Evolutionary conservation across 306 rosid species (phyloP).

Genomic region (Cucurbita ficifolia): DNA sequence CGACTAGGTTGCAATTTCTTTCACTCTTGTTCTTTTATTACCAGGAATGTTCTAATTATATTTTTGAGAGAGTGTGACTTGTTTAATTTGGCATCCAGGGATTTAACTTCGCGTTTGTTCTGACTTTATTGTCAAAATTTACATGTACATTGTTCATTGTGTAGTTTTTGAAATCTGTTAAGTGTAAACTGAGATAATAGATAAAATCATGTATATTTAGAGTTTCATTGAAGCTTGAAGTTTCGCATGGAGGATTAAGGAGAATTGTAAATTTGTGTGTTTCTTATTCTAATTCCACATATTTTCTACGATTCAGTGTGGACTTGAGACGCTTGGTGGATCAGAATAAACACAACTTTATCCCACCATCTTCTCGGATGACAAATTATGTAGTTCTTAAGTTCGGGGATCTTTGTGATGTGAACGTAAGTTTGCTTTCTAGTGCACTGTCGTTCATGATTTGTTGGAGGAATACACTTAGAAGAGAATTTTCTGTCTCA

Average conservation of each 20-base stretch:
- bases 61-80: not conserved
- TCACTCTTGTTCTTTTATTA: not conserved
- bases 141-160: not conserved
- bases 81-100: not conserved
- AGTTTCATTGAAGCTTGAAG: not conserved
- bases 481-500: slow-evolving; percentile 24
- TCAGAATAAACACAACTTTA: slow-evolving; percentile 68
- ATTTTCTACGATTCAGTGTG: slow-evolving; percentile 42
- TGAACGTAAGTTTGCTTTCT: slow-evolving; percentile 29
- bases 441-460: not conserved
- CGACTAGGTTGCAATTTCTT: slow-evolving; percentile 45
- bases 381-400: slow-evolving; percentile 77
- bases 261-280: not conserved
- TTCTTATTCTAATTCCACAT: not conserved
- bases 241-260: not conserved
- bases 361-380: slow-evolving; percentile 78
- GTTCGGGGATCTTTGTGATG: slow-evolving; percentile 51
- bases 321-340: slow-evolving; percentile 88
- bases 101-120: not conserved
- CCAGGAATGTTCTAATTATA: not conserved
- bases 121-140: not conserved
- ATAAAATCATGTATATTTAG: not conserved
- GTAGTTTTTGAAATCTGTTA: no score
- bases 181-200: no score
- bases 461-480: slow-evolving; percentile 1